Evolutionary conservation across 768 basidiomycete species (phyloP), one percentile per base, ranked within the genome.

Genomic region (Russula sp.): DNA sequence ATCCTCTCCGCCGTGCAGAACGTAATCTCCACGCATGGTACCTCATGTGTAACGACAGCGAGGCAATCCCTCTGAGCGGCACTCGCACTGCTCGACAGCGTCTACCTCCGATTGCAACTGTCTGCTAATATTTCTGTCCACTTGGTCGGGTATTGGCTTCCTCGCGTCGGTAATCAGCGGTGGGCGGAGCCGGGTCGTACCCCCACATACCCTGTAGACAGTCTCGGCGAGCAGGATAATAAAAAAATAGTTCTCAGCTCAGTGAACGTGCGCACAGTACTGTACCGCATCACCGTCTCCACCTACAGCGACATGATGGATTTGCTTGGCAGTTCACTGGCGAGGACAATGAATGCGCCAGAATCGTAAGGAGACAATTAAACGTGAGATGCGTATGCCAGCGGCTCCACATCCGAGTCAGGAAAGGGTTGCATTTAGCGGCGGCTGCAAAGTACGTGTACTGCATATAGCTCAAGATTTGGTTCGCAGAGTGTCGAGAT

Each of bases 131-230:
- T 66, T 37, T 57, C 54, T 72, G 73, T 82, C 59, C 78, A 75
- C 54, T 73, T 75, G 3, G 4, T 10, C 53, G 79, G 78, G 0
- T 82, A 74, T 63, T 80, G 78, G 1, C 77, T 76, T 32, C 81
- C 82, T 6, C 76, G 82, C 39, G 80, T 84, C 13, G 73, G 75
- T 1, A 72, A 77, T 61, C 76, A 77, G 64, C 74, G 67, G 60
- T 75, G 77, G 11, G 2, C 31, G 14, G 51, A n/a, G 72, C 62
- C 0, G 78, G 78, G 76, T 81, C 83, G 64, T 80, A 84, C 3
- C 85, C 85, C 84, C 22, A 85, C 83, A 27, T 16, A 49, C 57
- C 53, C 58, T 64, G 35, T 55, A 16, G 53, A 48, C 44, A 1
- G 20, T 22, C 1, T 61, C 18, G 27, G 45, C 32, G 14, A 18